Percentiles rank a stretch among this genome's conserved stretches.
These are phyloP conservation scores for Trifolium dubium DNA, from an alignment of 306 rosid genomes.

Conservation along the genomic window DNA sequence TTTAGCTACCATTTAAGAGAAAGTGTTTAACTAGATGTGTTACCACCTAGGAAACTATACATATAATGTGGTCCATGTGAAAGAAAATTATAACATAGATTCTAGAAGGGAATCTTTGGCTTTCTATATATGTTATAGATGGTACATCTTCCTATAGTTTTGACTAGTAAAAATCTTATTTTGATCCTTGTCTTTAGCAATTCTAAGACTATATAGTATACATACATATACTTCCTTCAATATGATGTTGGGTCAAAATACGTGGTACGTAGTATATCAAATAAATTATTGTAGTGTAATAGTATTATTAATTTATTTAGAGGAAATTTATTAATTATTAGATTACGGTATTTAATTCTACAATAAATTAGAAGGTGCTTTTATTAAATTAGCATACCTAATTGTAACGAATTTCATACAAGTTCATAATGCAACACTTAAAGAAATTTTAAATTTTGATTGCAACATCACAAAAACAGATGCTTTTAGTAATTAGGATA, in stretches of 20 bases:
- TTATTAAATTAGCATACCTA: too few species aligned
- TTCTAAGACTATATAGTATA: not conserved
- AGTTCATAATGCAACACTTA: not conserved
- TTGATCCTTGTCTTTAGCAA: not conserved
- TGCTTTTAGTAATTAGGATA: not conserved
- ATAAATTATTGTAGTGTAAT: not conserved
- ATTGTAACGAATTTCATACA: not conserved
- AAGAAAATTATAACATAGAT: not conserved
- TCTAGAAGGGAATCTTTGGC: constrained; percentile 11
- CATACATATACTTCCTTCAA: too few species aligned
- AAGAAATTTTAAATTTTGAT: not conserved
- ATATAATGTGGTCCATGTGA: constrained; percentile 4
- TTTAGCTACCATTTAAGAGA: constrained; percentile 1
- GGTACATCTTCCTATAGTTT: constrained; percentile 27
- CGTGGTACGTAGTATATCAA: not conserved
- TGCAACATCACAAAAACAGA: too few species aligned
- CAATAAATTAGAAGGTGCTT: too few species aligned
- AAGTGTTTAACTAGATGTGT: not conserved
- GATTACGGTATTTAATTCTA: too few species aligned
- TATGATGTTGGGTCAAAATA: too few species aligned
- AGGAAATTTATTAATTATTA: too few species aligned
- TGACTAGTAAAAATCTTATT: constrained; percentile 31
- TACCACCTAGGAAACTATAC: not conserved
- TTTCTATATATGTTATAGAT: constrained; percentile 22
- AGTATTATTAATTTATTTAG: too few species aligned